Evolutionary conservation across 495 filamentous ascomycete genomes (phyloP), one percentile per base, ranked within the genome.

Genomic region (Tuber borchii): DNA sequence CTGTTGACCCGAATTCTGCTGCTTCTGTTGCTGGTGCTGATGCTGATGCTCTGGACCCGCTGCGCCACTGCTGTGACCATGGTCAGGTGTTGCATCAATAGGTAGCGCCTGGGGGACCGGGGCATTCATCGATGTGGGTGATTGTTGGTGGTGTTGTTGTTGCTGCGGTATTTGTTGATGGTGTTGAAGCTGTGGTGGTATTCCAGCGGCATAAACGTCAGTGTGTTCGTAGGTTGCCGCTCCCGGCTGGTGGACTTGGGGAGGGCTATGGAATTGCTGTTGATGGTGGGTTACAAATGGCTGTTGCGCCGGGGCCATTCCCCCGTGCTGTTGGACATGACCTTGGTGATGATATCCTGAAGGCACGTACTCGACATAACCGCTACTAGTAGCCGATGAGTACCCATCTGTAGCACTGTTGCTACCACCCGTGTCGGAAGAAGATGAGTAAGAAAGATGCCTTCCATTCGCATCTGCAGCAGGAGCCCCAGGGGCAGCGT

Each of bases 1-100:
- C 31, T 75, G 81, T 68, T 82, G 80, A 45, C 74, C 75, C 22
- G 71, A 73, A 10, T 70, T 71, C 56, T 78, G 79, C 22, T 81
- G 79, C 61, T 73, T 71, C 12, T 39, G 48, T 45, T 75, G 74
- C 69, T 71, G 48, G 1, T 40, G 68, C 69, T 77, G 68, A n/a
- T 14, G 45, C 75, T 14, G 74, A 12, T 65, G 31, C 51, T 75
- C 43, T 75, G 69, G 31, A 46, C 69, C 70, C 78, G 78, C 26
- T 16, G n/a, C 56, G 56, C 26, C 26, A 65, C n/a, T 65, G 56
- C 10, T 65, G 56, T 65, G 56, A 31, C n/a, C 56, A 65, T 31
- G 56, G n/a, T 31, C 56, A 65, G 56, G n/a, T 4, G 9, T 26
- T 31, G 42, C 65, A 37, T 76, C 76, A 37, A 73, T 43, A 42